phyloP scores from a whole-genome alignment of 352 stramenopile genomes.

The Globisporangium carolinianum region DNA sequence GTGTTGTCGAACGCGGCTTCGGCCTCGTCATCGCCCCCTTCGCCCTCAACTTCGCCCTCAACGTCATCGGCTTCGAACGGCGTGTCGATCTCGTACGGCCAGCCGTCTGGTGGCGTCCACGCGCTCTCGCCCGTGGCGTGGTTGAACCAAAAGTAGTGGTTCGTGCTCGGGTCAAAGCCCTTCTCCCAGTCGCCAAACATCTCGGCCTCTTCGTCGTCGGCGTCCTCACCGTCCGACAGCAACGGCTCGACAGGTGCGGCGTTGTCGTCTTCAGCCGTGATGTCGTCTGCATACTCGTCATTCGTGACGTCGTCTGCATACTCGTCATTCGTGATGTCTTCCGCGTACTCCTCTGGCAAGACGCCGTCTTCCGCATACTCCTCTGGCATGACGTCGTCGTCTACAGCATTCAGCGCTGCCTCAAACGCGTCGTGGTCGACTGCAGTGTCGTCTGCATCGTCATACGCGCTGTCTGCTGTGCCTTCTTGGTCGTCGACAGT shows the following conservation, averaged over 20 bases:
- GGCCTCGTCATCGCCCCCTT: conserved; percentile 1
- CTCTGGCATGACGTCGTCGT: background rate
- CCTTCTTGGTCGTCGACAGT: background rate
- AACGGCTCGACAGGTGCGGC: conserved; percentile 10
- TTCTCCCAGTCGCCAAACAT: conserved; percentile 83
- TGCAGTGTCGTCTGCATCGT: background rate
- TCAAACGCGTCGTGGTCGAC: background rate
- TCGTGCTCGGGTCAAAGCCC: conserved; percentile 70
- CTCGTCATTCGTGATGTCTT: background rate
- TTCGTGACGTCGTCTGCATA: background rate
- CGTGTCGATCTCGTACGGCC: conserved; percentile 63
- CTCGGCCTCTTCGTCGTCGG: conserved; percentile 71
- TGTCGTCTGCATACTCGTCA: background rate
- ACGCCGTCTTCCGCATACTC: background rate
- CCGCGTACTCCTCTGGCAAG: no score
- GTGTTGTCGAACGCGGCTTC: background rate
- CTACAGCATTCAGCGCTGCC: background rate
- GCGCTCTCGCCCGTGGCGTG: conserved; percentile 69
- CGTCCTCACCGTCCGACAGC: conserved; percentile 34
- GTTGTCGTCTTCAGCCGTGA: background rate
- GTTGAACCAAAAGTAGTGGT: conserved; percentile 89
- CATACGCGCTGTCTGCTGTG: background rate
- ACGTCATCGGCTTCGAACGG: conserved; percentile 41
- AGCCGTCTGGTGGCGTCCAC: conserved; percentile 71
- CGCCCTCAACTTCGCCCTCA: conserved; percentile 15